Base-by-base conservation (phyloP, 805 yeast species). In the Wickerhamiella slavikovae region DNA sequence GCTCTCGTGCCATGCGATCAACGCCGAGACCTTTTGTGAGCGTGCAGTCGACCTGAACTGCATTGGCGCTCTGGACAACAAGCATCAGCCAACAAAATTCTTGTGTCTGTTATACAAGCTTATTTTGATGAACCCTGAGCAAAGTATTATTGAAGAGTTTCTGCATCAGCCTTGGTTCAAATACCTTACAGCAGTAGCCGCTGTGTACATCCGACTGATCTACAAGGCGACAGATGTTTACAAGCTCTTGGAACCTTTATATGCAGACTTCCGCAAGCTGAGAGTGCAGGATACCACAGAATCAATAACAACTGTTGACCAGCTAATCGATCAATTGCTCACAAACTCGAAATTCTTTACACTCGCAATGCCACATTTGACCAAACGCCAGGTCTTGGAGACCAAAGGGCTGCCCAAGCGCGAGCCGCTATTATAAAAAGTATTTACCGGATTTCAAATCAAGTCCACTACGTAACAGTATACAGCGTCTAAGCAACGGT, bases 41-140 rank as follows among this genome's bases (percentile, higher is more conserved):
- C 47, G 58, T 22, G 59, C 60, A 1, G 56, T 57, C 2, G 52
- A 52, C 5, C 35, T 69, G 5, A 44, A 58, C 7, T 56, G 57
- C 29, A 48, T 78, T 4, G 85, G 79, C 0, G 72, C 76, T 0
- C 52, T 64, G n/a, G 65, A 63, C 29, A 53, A 59, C 11, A 32
- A 34, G 25, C 68, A 68, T 19, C 51, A 67, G 35, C 89, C 91
- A 0, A 57, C 75, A 12, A 72, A 71, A 10, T 80, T 79, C 40
- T 45, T 78, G n/a, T 71, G 92, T 43, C 58, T 92, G 26, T 48
- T 80, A 20, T 66, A 79, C 43, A 69, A 85, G 38, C 47, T 85
- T 34, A 57, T 83, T 4, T 92, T 85, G 48, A 49, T 89, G 12
- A 68, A 68, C 36, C 95, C 95, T 0, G 41, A 60, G 1, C 42